These are phyloP conservation scores for Quercus mongolica DNA, from an alignment of 306 rosid species.

Conservation along the genomic window DNA sequence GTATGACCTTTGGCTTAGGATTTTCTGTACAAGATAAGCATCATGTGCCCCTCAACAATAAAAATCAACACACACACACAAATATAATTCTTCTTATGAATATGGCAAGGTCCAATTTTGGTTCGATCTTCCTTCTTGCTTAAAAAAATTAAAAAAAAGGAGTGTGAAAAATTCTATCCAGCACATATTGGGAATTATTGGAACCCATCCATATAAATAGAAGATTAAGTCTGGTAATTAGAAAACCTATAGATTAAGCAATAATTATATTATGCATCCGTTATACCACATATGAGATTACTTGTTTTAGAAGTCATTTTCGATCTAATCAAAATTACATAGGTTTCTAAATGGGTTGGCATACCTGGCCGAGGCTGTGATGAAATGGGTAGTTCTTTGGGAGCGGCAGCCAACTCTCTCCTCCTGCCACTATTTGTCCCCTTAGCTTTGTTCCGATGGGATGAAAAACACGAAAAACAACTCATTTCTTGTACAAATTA, in stretches of 20 bases:
- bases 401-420: slow-evolving; percentile 11
- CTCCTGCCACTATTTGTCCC: slow-evolving; percentile 28
- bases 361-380: slow-evolving; percentile 37
- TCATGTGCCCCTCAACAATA: not conserved
- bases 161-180: too few relatives aligned
- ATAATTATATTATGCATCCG: not conserved
- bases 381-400: slow-evolving; percentile 19
- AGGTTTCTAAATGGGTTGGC: not conserved
- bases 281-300: too few relatives aligned
- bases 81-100: not conserved
- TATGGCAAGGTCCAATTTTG: not conserved
- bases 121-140: not conserved
- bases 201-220: too few relatives aligned
- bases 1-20: slow-evolving; percentile 23
- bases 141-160: too few relatives aligned
- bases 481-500: slow-evolving; percentile 46
- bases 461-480: slow-evolving; percentile 79
- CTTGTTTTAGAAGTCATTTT: not conserved
- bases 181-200: too few relatives aligned
- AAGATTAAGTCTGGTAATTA: not conserved
- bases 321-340: too few relatives aligned
- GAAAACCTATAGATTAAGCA: not conserved
- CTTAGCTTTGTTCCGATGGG: slow-evolving; percentile 49
- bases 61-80: too few relatives aligned
- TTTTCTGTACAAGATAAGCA: slow-evolving; percentile 35